Evolutionary conservation across 2,329 filamentous ascomycete genomes (phyloP).

Genomic region (Aspergillus neoniger): DNA sequence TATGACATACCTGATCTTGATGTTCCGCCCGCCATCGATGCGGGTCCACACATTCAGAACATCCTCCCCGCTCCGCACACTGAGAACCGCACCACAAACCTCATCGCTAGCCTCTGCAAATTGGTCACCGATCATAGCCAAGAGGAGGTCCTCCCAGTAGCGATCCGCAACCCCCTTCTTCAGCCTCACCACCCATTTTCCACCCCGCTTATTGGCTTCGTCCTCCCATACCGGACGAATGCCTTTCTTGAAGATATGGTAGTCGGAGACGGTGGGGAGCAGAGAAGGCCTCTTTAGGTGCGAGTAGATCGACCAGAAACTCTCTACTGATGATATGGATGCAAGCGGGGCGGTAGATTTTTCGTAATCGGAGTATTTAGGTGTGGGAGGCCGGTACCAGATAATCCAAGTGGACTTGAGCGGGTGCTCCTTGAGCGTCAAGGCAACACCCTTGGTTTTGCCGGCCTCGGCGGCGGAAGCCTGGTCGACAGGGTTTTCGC

Average conservation of each 20-base stretch:
- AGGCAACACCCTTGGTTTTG: constrained; percentile 45
- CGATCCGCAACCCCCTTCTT: constrained; percentile 97
- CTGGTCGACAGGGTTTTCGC: constrained; percentile 54
- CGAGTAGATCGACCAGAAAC: constrained; percentile 86
- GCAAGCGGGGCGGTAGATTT: constrained; percentile 91
- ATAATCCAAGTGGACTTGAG: constrained; percentile 91
- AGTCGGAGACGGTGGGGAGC: constrained; percentile 90
- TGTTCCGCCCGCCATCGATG: constrained; percentile 86
- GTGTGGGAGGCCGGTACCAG: constrained; percentile 95
- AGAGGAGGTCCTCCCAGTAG: constrained; percentile 92
- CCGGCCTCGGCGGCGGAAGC: constrained; percentile 25
- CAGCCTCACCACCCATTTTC: constrained; percentile 95
- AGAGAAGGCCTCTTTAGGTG: constrained; percentile 87
- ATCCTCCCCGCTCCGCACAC: constrained; percentile 92
- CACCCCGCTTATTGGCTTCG: constrained; percentile 91
- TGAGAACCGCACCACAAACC: constrained; percentile 91
- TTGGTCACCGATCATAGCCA: constrained; percentile 90
- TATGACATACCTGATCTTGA: constrained; percentile 81
- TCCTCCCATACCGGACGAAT: constrained; percentile 98
- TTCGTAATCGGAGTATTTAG: constrained; percentile 97
- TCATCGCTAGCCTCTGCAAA: constrained; percentile 92
- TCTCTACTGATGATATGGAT: constrained; percentile 77
- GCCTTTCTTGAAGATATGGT: constrained; percentile 96
- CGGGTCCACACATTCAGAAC: constrained; percentile 98
- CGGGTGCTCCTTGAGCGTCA: constrained; percentile 52